Percentiles rank a stretch among this genome's conserved stretches.
Conservation (phyloP, 2,329 filamentous ascomycete species). For the Aspergillus thermomutatus region DNA sequence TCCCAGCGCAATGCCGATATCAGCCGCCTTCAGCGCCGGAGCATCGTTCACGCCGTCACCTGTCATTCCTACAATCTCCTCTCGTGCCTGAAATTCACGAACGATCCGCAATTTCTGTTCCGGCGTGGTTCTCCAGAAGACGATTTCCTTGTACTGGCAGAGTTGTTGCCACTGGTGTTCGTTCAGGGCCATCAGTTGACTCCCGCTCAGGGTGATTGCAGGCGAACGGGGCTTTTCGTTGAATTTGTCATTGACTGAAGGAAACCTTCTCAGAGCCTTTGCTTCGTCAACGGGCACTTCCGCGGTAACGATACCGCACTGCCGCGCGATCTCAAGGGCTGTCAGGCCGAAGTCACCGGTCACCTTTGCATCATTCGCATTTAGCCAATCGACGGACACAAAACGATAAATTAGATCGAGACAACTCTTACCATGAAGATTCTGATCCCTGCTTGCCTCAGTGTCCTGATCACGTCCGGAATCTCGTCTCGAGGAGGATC, state of each 20-base stretch:
- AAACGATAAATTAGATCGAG: neutral
- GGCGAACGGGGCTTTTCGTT: slow-evolving; percentile 20
- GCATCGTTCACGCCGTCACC: slow-evolving; percentile 50
- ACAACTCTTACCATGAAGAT: slow-evolving; percentile 63
- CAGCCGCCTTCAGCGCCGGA: slow-evolving; percentile 56
- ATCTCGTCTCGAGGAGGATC: slow-evolving; percentile 61
- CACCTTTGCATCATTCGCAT: slow-evolving; percentile 41
- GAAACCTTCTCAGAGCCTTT: slow-evolving; percentile 47
- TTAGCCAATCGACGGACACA: neutral
- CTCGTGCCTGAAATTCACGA: slow-evolving; percentile 64
- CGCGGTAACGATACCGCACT: slow-evolving; percentile 66
- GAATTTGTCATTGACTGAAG: neutral
- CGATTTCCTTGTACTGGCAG: slow-evolving; percentile 65
- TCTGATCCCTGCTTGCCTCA: slow-evolving; percentile 68
- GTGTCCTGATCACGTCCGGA: slow-evolving; percentile 56
- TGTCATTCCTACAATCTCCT: slow-evolving; percentile 55
- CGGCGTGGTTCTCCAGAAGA: slow-evolving; percentile 72
- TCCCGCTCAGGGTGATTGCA: slow-evolving; percentile 62
- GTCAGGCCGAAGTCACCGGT: slow-evolving; percentile 76
- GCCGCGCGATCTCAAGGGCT: slow-evolving; percentile 66
- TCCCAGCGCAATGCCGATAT: slow-evolving; percentile 59
- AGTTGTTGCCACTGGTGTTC: slow-evolving; percentile 68
- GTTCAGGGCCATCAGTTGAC: slow-evolving; percentile 63
- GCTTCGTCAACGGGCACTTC: slow-evolving; percentile 51
- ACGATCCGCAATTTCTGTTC: slow-evolving; percentile 79